A percentile compares a stretch with the other conserved stretches of the same genome.
Evolutionary conservation across 192 early-diverging fungal species (phyloP).

Genomic region (Entomortierella lignicola): DNA sequence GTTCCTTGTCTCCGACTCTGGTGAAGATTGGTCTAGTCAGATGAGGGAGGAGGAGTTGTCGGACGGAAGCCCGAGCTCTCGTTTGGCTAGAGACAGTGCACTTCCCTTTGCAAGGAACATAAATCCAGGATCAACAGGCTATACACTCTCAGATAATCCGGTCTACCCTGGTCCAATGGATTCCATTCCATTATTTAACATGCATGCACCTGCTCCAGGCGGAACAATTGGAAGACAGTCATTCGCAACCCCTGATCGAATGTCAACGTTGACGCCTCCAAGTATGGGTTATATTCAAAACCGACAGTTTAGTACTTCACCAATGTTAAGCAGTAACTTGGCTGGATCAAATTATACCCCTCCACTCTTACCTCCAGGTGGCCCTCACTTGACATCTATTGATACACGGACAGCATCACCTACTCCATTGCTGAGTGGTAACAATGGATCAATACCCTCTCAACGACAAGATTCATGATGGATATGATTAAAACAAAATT

Average conservation of each 20-base stretch:
- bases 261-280: slow-evolving; percentile 21
- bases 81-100: slow-evolving; percentile 34
- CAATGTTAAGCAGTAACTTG: slow-evolving; percentile 20
- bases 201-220: slow-evolving; percentile 47
- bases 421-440: slow-evolving; percentile 12
- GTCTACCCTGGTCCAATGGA: slow-evolving; percentile 25
- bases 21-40: slow-evolving; percentile 45
- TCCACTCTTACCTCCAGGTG: slow-evolving; percentile 42
- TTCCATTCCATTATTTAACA: slow-evolving; percentile 47
- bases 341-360: slow-evolving; percentile 30
- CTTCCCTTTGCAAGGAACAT: slow-evolving; percentile 41
- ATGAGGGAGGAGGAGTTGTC: slow-evolving; percentile 44
- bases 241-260: slow-evolving; percentile 12
- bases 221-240: slow-evolving; percentile 46
- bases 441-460: slow-evolving; percentile 12
- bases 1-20: slow-evolving; percentile 53
- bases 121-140: slow-evolving; percentile 27
- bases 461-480: slow-evolving; percentile 27
- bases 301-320: slow-evolving; percentile 21
- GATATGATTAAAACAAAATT: no score
- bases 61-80: slow-evolving; percentile 46
- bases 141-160: slow-evolving; percentile 27
- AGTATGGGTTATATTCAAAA: slow-evolving; percentile 10
- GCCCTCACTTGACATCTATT: slow-evolving; percentile 38
- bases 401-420: slow-evolving; percentile 33